phyloP scores from a whole-genome alignment of 2,329 filamentous ascomycete species.

The Claviceps lovelessii region DNA sequence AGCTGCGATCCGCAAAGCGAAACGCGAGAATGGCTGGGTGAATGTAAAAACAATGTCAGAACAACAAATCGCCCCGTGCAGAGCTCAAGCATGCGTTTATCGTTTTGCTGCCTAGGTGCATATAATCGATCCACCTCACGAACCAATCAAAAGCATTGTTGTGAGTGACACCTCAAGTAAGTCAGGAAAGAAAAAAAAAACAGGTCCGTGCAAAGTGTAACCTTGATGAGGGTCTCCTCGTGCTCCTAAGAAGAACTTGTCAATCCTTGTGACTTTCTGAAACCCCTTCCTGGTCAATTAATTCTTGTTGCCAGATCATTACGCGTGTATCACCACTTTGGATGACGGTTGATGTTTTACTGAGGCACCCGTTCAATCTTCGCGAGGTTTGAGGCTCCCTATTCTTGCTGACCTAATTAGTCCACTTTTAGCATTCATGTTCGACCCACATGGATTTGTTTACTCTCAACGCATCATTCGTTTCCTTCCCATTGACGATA shows the following conservation, averaged over 20 bases:
- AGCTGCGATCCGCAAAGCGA: background rate
- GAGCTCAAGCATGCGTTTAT: background rate
- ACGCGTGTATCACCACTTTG: background rate
- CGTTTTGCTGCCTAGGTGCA: background rate
- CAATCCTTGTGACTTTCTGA: background rate
- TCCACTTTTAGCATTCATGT: background rate
- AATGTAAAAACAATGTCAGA: background rate
- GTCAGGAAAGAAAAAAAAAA: background rate
- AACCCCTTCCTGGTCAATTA: background rate
- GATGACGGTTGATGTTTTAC: background rate
- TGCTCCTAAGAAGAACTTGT: background rate
- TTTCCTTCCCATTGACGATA: constrained; percentile 15
- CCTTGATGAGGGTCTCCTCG: background rate
- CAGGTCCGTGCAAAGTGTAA: background rate
- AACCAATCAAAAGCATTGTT: background rate
- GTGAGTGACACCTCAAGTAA: no score
- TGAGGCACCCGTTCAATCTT: background rate
- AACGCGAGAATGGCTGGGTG: background rate
- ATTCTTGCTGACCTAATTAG: constrained; percentile 18
- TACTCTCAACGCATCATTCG: constrained; percentile 14
- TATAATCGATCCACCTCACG: background rate
- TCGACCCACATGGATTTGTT: constrained; percentile 16
- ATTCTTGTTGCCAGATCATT: background rate
- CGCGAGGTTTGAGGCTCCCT: background rate
- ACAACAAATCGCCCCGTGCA: background rate